Evolutionary conservation across 305 asterid species (phyloP).

Genomic region (Fraxinus sp.): DNA sequence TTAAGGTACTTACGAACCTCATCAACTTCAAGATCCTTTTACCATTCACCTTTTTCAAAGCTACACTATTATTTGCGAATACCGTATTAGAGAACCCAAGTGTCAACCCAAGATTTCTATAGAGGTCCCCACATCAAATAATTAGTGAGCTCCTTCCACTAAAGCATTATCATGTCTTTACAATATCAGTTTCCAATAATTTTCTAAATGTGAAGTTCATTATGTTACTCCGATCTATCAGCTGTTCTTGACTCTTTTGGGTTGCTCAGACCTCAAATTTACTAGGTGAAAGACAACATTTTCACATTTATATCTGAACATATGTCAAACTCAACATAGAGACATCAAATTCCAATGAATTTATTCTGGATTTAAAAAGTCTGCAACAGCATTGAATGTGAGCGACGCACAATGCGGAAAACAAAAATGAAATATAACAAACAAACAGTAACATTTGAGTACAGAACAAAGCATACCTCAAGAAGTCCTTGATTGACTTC

Average conservation of each 20-base stretch:
- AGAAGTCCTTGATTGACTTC: constrained; percentile 62
- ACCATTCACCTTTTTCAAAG: neutral
- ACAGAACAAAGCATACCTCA: constrained; percentile 48
- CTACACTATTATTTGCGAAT: neutral
- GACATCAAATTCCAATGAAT: neutral
- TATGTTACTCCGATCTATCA: neutral
- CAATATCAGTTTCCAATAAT: neutral
- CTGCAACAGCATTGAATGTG: neutral
- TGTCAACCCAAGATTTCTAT: neutral
- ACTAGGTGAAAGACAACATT: neutral
- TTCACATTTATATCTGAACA: constrained; percentile 4
- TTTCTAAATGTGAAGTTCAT: neutral
- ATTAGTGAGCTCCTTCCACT: neutral
- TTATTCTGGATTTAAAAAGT: neutral
- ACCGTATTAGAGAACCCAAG: neutral
- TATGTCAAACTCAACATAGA: neutral
- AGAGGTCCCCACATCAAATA: neutral
- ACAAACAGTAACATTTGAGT: neutral
- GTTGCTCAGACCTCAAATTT: neutral
- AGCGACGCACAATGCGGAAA: neutral
- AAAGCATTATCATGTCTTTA: neutral
- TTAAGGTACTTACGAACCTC: neutral
- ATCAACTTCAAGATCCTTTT: neutral
- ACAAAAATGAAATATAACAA: neutral
- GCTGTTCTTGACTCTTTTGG: neutral